These are phyloP conservation scores for Sonneratia alba DNA, from an alignment of 345 rosid genomes.

Conservation along the genomic window DNA sequence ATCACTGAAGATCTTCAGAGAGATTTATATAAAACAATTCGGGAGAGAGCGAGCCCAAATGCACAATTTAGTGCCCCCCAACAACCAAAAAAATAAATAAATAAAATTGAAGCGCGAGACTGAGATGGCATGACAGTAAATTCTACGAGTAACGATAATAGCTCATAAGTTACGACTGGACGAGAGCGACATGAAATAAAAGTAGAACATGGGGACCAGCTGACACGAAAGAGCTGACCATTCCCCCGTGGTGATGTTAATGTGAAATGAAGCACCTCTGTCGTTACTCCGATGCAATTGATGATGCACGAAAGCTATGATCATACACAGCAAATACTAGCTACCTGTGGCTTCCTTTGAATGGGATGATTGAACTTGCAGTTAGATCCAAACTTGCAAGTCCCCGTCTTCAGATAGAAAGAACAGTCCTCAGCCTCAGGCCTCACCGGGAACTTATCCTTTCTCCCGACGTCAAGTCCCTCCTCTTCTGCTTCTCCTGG, in stretches of 20 bases:
- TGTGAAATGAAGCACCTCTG: neutral
- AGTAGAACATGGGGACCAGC: neutral
- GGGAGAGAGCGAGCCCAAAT: neutral
- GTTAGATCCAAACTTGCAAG: slow-evolving; percentile 69
- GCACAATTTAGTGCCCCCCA: too few relatives aligned
- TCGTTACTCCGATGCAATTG: neutral
- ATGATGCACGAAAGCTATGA: neutral
- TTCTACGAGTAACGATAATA: neutral
- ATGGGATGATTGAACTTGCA: slow-evolving; percentile 93
- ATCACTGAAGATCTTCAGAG: neutral
- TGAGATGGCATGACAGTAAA: neutral
- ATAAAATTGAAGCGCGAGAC: neutral
- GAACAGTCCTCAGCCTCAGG: slow-evolving; percentile 84
- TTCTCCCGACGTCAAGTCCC: slow-evolving; percentile 12
- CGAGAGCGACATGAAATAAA: neutral
- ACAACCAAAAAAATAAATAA: neutral
- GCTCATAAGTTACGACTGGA: too few relatives aligned
- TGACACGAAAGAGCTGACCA: neutral
- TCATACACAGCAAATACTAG: neutral
- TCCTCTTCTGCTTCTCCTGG: neutral
- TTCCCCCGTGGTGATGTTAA: neutral
- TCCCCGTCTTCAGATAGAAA: slow-evolving; percentile 65
- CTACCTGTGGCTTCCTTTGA: slow-evolving; percentile 46
- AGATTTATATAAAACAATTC: neutral
- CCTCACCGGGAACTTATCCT: slow-evolving; percentile 54